Evolutionary conservation across 768 basidiomycete genomes (phyloP).

Genomic region (Boletus reticulatus): DNA sequence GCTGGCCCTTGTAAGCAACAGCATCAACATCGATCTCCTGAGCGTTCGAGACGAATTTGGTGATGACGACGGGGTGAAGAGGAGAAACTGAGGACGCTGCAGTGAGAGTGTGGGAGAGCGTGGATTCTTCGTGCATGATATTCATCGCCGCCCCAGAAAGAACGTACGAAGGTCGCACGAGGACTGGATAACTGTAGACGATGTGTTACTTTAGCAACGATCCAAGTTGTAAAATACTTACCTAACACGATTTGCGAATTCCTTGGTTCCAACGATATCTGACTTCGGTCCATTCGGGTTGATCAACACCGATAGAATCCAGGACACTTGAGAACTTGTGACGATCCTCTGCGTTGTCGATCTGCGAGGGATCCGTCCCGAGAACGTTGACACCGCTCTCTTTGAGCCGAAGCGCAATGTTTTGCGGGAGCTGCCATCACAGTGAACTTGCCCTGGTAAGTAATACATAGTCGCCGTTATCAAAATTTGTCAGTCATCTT

Average conservation of each 20-base stretch:
- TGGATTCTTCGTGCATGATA: slow-evolving; percentile 89
- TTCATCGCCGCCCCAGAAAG: slow-evolving; percentile 99
- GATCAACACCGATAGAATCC: slow-evolving; percentile 93
- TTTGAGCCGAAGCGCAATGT: slow-evolving; percentile 95
- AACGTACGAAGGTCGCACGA: slow-evolving; percentile 97
- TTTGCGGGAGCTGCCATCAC: slow-evolving; percentile 99
- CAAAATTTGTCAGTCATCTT: too few species aligned
- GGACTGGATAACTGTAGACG: slow-evolving; percentile 78
- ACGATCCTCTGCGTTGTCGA: slow-evolving; percentile 96
- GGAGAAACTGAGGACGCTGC: slow-evolving; percentile 96
- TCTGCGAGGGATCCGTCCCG: slow-evolving; percentile 92
- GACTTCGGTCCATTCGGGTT: slow-evolving; percentile 94
- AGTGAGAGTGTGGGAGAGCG: slow-evolving; percentile 91
- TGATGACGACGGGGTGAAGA: slow-evolving; percentile 95
- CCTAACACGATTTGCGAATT: slow-evolving; percentile 84
- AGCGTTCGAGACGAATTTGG: slow-evolving; percentile 94
- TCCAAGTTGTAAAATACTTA: slow-evolving; percentile 2
- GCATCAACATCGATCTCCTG: slow-evolving; percentile 75
- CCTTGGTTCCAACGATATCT: slow-evolving; percentile 85
- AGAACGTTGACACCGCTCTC: slow-evolving; percentile 88
- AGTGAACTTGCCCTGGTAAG: too few species aligned
- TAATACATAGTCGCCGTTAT: too few species aligned
- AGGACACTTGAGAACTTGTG: slow-evolving; percentile 99
- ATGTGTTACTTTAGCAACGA: neutral
- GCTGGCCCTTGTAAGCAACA: slow-evolving; percentile 88